Evolutionary conservation across 768 basidiomycete genomes (phyloP), one percentile per base, ranked within the genome.

Genomic region (Kwoniella bestiolae): DNA sequence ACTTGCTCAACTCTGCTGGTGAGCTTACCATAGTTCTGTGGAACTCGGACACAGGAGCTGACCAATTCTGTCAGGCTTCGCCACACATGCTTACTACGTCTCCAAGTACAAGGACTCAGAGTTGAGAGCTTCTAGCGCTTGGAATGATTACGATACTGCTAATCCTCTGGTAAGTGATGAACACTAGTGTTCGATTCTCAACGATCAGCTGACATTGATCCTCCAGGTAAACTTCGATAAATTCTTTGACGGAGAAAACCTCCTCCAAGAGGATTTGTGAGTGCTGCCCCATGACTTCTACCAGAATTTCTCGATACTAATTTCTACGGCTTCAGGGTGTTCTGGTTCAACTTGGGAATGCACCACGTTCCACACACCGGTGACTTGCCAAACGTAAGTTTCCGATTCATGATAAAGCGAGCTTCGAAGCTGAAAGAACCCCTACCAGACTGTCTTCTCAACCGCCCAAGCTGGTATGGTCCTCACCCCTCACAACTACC

Each of bases 401-500:
- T n/a, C n/a, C n/a, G 38, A 41, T 2, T 16, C 38, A n/a, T n/a
- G n/a, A n/a, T n/a, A n/a, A n/a, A n/a, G n/a, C n/a, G n/a, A n/a
- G n/a, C n/a, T n/a, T n/a, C n/a, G n/a, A n/a, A n/a, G n/a, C n/a
- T n/a, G n/a, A n/a, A n/a, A n/a, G n/a, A n/a, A n/a, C n/a, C n/a
- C n/a, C 18, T 50, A 28, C 1, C n/a, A 69, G 68, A 75, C 73
- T n/a, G 67, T 72, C 9, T 70, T 70, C 63, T 67, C 70, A 31
- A 70, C 71, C 21, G 73, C 73, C 21, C 68, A 69, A 50, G 28
- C 44, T 6, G 65, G 64, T 8, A 68, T 75, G 66, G 65, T 79
- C 58, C 44, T 81, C 55, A 66, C 71, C 0, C 80, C 79, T 16
- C 77, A 77, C 73, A 81, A 81, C 68, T 79, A 77, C 70, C 70